Conservation (phyloP, 306 rosid genomes). For the Quercus ilex region DNA sequence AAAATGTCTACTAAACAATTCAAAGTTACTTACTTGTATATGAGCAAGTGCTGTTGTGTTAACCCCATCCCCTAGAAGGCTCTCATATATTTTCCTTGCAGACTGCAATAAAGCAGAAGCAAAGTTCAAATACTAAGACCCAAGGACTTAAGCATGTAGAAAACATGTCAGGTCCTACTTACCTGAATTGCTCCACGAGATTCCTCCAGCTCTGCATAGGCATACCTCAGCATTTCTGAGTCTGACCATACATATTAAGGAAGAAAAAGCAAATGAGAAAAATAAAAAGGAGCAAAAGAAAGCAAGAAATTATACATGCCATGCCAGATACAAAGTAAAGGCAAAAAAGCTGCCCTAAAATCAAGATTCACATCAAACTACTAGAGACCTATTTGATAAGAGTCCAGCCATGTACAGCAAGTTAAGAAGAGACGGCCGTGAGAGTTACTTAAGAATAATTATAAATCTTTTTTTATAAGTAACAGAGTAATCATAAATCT, state of each 20-base stretch:
- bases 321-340: background rate
- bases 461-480: background rate
- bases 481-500: constrained; percentile 8
- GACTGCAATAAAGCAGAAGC: constrained; percentile 52
- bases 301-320: background rate
- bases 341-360: background rate
- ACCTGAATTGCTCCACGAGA: constrained; percentile 98
- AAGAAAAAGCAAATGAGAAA: background rate
- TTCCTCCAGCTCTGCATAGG: constrained; percentile 96
- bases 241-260: constrained; percentile 35
- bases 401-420: constrained; percentile 4
- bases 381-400: background rate
- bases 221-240: constrained; percentile 86
- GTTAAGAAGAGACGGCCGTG: background rate
- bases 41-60: constrained; percentile 76
- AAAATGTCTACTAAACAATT: background rate
- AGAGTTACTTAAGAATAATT: constrained; percentile 5
- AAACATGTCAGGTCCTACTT: constrained; percentile 13
- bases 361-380: background rate
- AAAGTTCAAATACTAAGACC: constrained; percentile 6
- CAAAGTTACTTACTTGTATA: constrained; percentile 63
- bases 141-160: constrained; percentile 5
- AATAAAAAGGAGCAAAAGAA: background rate
- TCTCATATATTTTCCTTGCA: constrained; percentile 87
- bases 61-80: constrained; percentile 69